Conservation (phyloP, 371 early-diverging fungal genomes). For the Mucor circinelloides region DNA sequence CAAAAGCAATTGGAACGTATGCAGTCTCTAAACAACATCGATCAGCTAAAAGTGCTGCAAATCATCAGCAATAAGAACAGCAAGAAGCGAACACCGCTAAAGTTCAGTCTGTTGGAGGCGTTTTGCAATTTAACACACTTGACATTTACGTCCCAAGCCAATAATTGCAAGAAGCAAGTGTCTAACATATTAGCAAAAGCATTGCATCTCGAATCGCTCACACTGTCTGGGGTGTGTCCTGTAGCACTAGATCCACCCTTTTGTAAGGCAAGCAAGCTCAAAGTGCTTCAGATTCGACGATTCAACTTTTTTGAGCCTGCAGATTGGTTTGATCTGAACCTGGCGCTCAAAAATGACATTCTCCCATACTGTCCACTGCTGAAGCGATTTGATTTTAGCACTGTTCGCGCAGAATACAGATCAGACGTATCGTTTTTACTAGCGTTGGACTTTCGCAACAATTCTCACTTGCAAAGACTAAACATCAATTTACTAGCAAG, state of each 20-base stretch:
- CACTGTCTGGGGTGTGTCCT: neutral
- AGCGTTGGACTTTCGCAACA: neutral
- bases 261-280: neutral
- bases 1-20: neutral
- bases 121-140: neutral
- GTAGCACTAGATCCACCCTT: neutral
- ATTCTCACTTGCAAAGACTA: neutral
- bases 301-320: neutral
- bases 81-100: neutral
- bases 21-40: neutral
- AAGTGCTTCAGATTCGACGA: neutral
- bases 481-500: neutral
- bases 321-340: neutral
- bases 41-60: neutral
- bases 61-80: neutral
- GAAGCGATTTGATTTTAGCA: neutral
- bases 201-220: neutral
- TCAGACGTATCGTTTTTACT: neutral
- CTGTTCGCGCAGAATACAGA: neutral
- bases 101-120: neutral
- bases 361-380: neutral
- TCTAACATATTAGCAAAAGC: neutral
- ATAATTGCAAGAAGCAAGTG: neutral
- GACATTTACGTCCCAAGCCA: neutral
- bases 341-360: neutral